phyloP scores from a whole-genome alignment of 306 rosid genomes.

The Argentina anserina region DNA sequence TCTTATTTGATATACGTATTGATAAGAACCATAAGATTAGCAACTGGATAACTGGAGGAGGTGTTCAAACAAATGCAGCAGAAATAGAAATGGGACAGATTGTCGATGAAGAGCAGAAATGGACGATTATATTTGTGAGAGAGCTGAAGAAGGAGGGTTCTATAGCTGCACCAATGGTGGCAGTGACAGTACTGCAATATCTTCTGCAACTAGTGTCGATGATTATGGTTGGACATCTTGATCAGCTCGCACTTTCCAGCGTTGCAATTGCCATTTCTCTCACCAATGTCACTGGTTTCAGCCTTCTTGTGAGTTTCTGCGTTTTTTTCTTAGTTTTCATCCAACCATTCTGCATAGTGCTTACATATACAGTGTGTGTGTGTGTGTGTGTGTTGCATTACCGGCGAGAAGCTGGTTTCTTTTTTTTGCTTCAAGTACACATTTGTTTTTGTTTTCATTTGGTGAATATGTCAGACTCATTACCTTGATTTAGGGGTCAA shows the following conservation, averaged over 20 bases:
- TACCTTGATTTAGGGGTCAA: neutral
- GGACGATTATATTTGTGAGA: slow-evolving; percentile 10
- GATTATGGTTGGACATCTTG: slow-evolving; percentile 32
- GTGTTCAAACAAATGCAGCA: neutral
- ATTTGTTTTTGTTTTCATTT: neutral
- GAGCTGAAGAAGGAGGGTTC: slow-evolving; percentile 22
- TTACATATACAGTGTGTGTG: too few relatives aligned
- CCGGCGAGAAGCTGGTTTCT: too few relatives aligned
- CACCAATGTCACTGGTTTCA: slow-evolving; percentile 33
- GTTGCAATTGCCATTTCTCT: slow-evolving; percentile 34
- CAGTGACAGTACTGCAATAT: slow-evolving; percentile 26
- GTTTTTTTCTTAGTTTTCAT: neutral
- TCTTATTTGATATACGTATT: neutral
- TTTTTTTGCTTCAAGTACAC: neutral
- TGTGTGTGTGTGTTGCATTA: too few relatives aligned
- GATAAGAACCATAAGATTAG: neutral
- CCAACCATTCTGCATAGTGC: too few relatives aligned
- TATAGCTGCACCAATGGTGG: slow-evolving; percentile 32
- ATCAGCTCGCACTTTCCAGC: slow-evolving; percentile 20
- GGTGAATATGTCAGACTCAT: too few relatives aligned
- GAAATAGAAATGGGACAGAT: neutral
- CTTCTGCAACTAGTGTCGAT: slow-evolving; percentile 25
- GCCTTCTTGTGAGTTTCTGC: slow-evolving; percentile 20
- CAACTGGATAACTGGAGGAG: neutral
- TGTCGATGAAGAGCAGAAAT: neutral